Evolutionary conservation across 106 monocot species (phyloP), one percentile per base, ranked within the genome.

Genomic region (Chionographis japonica): DNA sequence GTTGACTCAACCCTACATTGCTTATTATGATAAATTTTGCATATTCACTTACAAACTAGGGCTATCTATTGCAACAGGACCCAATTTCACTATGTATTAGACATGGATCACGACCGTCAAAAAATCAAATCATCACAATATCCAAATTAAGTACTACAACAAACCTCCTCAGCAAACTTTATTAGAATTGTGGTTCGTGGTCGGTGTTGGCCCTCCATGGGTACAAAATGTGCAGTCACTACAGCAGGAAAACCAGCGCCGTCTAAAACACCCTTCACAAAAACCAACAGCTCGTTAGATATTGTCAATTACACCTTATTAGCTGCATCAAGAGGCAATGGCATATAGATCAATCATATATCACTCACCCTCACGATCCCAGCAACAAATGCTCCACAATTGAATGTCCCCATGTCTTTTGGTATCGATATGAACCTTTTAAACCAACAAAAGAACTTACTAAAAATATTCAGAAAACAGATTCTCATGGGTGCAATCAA

Each of bases 371-470:
- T 88, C 20, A 95, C 95, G 43, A 95, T 91, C 39, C 95, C 95
- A 78, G 95, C 91, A 71, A 95, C 95, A 84, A 95, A 95, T 65
- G 95, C 95, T 9, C 95, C 95, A 70, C 91, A 95, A 59, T 95
- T 95, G 70, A 95, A 95, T 55, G 95, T 72, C 16, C 95, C 95
- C 95, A 95, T 95, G 79, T 95, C 95, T 80, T 95, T 95, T 12
- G 95, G 95, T 63, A 91, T 64, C 35, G 95, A 95, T 63, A 95
- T 91, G 69, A 91, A 95, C 67, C 94, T 95, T 61, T 56, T 7
- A 49, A 27, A 57, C 13, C 12, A 70, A 18, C 41, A 62, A 54
- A 52, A 39, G 40, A 43, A 15, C 14, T 61, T 17, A n/a, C 55
- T 54, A 55, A 17, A 4, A 5, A 12, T 37, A 72, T 37, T 58